phyloP scores from a whole-genome alignment of 345 rosid genomes.

The Rubroshorea leprosula region DNA sequence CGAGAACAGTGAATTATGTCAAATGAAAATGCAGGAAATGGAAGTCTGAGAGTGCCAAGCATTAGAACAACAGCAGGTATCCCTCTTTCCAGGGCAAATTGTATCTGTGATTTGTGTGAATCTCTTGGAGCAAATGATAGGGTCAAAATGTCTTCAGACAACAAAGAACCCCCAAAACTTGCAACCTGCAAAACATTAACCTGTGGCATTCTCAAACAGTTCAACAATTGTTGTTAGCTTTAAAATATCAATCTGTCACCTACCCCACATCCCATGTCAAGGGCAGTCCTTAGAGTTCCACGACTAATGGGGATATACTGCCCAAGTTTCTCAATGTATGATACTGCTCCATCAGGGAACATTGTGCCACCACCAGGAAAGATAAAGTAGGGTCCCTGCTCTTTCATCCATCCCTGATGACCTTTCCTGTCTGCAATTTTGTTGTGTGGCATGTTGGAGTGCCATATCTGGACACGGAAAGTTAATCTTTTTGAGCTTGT shows the following conservation, averaged over 20 bases:
- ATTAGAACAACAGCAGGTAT: constrained; percentile 95
- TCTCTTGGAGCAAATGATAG: constrained; percentile 96
- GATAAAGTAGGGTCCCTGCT: constrained; percentile 67
- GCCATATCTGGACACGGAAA: constrained; percentile 67
- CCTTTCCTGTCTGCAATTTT: constrained; percentile 98
- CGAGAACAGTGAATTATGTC: constrained; percentile 90
- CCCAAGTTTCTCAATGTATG: constrained; percentile 77
- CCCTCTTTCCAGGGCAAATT: constrained; percentile 95
- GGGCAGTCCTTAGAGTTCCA: constrained; percentile 85
- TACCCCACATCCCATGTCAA: constrained; percentile 99
- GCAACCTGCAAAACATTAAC: constrained; percentile 57
- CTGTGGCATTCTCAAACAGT: constrained; percentile 2
- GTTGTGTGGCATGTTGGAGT: constrained; percentile 91
- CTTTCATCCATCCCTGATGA: constrained; percentile 99
- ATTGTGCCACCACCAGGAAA: constrained; percentile 99
- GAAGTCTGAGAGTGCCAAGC: constrained; percentile 98
- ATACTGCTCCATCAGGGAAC: constrained; percentile 92
- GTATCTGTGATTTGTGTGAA: constrained; percentile 96
- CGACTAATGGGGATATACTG: constrained; percentile 68
- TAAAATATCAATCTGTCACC: constrained; percentile 13
- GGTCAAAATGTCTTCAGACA: constrained; percentile 62
- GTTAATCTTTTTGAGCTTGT: not conserved
- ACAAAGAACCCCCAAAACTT: constrained; percentile 87
- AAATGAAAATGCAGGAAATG: constrained; percentile 85
- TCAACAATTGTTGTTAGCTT: not conserved